phyloP scores from a whole-genome alignment of 2,329 filamentous ascomycete genomes.

The Fusarium haematococcum region DNA sequence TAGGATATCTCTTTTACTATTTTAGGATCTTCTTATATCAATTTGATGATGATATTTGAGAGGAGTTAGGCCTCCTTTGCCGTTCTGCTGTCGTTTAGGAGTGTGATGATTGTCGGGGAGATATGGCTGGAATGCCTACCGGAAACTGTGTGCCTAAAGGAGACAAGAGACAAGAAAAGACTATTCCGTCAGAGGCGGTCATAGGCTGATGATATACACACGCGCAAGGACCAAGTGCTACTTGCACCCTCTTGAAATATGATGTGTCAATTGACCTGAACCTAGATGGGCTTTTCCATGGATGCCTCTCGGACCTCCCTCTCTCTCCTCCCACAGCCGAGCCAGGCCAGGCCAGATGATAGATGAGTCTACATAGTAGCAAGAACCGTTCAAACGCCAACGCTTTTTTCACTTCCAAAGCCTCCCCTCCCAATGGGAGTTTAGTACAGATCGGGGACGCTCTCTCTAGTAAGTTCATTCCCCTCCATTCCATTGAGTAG shows the following conservation, averaged over 20 bases:
- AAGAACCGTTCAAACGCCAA: slow-evolving; percentile 46
- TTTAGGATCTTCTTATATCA: background rate
- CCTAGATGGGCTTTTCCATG: slow-evolving; percentile 13
- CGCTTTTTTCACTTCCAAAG: slow-evolving; percentile 43
- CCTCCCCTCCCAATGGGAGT: slow-evolving; percentile 30
- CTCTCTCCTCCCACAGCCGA: slow-evolving; percentile 5
- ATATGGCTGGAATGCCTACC: background rate
- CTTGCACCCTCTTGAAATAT: slow-evolving; percentile 2
- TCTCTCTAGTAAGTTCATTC: slow-evolving; percentile 10
- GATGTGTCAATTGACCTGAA: slow-evolving; percentile 26
- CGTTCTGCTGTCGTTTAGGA: background rate
- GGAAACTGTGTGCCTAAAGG: background rate
- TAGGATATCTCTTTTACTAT: background rate
- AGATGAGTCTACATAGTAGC: slow-evolving; percentile 29
- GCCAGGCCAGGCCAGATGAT: slow-evolving; percentile 18
- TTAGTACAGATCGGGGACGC: slow-evolving; percentile 31
- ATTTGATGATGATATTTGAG: background rate
- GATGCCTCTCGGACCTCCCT: slow-evolving; percentile 7
- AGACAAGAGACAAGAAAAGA: background rate
- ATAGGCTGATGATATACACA: background rate
- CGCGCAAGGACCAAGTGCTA: background rate
- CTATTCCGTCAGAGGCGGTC: background rate
- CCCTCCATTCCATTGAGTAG: slow-evolving; percentile 1
- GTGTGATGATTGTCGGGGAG: background rate
- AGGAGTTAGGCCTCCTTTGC: background rate